These are phyloP conservation scores for Hydrangea macrophylla DNA, from an alignment of 148 eudicot genomes.

Conservation along the genomic window DNA sequence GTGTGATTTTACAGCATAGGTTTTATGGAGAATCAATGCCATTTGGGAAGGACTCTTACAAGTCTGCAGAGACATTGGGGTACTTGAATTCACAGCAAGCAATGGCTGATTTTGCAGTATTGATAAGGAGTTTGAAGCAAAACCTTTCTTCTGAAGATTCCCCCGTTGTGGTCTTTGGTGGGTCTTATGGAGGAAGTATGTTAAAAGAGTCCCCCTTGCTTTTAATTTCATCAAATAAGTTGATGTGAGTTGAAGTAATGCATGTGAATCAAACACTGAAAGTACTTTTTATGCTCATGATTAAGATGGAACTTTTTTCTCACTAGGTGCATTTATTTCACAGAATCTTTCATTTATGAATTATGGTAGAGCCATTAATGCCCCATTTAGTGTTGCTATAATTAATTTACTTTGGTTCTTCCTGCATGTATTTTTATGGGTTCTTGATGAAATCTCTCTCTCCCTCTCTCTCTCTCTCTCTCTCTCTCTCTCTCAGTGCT, in stretches of 20 bases:
- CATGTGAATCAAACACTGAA: background rate
- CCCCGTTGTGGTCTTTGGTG: constrained; percentile 53
- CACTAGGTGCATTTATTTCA: constrained; percentile 6
- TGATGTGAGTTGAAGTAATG: background rate
- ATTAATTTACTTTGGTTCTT: background rate
- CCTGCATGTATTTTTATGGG: background rate
- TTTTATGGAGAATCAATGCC: constrained; percentile 52
- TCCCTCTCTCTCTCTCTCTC: background rate
- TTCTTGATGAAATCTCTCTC: no score
- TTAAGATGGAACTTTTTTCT: constrained; percentile 2
- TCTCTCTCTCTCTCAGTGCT: constrained; percentile 26
- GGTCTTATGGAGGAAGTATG: constrained; percentile 58
- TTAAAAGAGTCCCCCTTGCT: background rate
- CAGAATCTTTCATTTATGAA: background rate
- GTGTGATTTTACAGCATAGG: constrained; percentile 33
- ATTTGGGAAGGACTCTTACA: constrained; percentile 36
- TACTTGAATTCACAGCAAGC: constrained; percentile 46
- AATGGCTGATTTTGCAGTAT: constrained; percentile 42
- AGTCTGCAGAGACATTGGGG: constrained; percentile 38
- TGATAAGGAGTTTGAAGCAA: constrained; percentile 38
- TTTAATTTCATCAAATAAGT: background rate
- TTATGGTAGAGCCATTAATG: constrained; percentile 6
- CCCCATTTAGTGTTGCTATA: background rate
- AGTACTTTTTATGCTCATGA: background rate
- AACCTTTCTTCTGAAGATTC: constrained; percentile 42